Evolutionary conservation across 306 rosid genomes (phyloP), one percentile per base, ranked within the genome.

Genomic region (Ziziphus jujuba): DNA sequence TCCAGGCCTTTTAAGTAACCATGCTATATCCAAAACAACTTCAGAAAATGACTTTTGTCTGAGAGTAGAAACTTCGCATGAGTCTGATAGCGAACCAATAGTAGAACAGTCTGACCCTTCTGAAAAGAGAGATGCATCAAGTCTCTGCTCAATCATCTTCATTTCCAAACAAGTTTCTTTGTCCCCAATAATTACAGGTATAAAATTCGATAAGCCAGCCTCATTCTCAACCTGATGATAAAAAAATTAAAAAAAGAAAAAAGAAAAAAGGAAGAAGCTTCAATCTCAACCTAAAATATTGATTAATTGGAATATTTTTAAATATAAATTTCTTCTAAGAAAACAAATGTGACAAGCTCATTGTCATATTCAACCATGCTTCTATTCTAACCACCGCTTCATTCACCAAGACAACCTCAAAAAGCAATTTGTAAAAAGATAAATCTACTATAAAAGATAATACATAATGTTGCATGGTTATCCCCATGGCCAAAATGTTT

Each of bases 211-310:
- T 67, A 95, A 71, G 75, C 99, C 99, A 79, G 84, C 86, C 69
- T 95, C 96, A 71, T 95, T 95, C 85, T 95, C 99, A 74, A 95
- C 96, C 99, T 95, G 79, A n/a, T n/a, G n/a, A n/a, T n/a, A n/a
- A n/a, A n/a, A n/a, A n/a, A n/a, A n/a, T n/a, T n/a, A n/a, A n/a
- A n/a, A n/a, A n/a, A n/a, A n/a, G n/a, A n/a, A n/a, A n/a, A n/a
- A n/a, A n/a, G n/a, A n/a, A n/a, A n/a, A n/a, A n/a, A n/a, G n/a
- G n/a, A n/a, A n/a, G n/a, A n/a, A n/a, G n/a, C n/a, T n/a, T n/a
- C n/a, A n/a, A n/a, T n/a, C n/a, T n/a, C n/a, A n/a, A n/a, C n/a
- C n/a, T n/a, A n/a, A n/a, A n/a, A n/a, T 28, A 75, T 40, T 60
- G 38, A 63, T 57, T 34, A 4, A 56, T 16, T 3, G 31, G 25